phyloP scores from a whole-genome alignment of 208 protist species.

The Trypanosoma brucei region DNA sequence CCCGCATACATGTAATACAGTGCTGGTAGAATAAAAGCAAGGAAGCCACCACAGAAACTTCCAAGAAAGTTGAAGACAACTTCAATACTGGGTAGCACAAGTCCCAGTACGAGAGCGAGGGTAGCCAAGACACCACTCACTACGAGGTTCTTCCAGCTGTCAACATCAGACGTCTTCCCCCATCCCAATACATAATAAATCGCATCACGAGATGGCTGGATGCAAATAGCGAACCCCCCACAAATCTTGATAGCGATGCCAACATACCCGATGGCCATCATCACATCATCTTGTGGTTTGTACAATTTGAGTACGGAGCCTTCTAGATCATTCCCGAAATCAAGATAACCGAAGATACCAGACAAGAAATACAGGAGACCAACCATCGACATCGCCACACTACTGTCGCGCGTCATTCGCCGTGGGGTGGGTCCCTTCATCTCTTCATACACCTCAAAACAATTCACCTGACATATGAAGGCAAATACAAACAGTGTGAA shows the following conservation, averaged over 20 bases:
- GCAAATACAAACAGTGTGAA: slow-evolving; percentile 77
- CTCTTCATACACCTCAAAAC: slow-evolving; percentile 73
- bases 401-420: slow-evolving; percentile 45
- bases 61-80: slow-evolving; percentile 79
- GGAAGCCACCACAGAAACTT: slow-evolving; percentile 59
- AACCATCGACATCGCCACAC: slow-evolving; percentile 50
- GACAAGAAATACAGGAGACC: slow-evolving; percentile 57
- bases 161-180: slow-evolving; percentile 48
- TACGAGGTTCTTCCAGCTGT: slow-evolving; percentile 39
- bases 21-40: slow-evolving; percentile 79
- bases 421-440: slow-evolving; percentile 40
- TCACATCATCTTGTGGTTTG: slow-evolving; percentile 31
- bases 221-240: slow-evolving; percentile 67
- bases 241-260: slow-evolving; percentile 73
- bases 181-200: slow-evolving; percentile 59
- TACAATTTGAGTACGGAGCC: slow-evolving; percentile 67
- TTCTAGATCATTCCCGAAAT: slow-evolving; percentile 49
- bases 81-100: slow-evolving; percentile 76
- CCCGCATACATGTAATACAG: slow-evolving; percentile 76
- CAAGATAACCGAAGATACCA: slow-evolving; percentile 76
- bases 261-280: slow-evolving; percentile 58
- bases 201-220: slow-evolving; percentile 64
- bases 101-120: slow-evolving; percentile 53
- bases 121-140: slow-evolving; percentile 42
- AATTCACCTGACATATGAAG: slow-evolving; percentile 76